Evolutionary conservation across 1,284 basidiomycete genomes (phyloP), one percentile per base, ranked within the genome.

Genomic region (Leccinum colubrinum): DNA sequence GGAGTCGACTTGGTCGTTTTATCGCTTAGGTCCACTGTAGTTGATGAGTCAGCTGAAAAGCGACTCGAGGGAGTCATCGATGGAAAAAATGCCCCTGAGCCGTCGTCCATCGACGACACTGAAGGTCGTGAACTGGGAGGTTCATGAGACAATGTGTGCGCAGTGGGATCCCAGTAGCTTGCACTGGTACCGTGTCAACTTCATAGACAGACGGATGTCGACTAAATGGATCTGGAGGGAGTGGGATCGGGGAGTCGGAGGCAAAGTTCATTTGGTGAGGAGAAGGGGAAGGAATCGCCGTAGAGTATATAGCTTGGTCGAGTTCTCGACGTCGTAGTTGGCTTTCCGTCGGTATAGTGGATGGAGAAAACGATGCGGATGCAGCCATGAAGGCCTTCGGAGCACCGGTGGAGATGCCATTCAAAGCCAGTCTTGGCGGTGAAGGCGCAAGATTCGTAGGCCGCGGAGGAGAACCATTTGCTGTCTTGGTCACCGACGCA

Each of bases 191-290:
- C 1, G 66, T 41, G 14, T 72, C 67, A 43, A 68, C 58, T 51
- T 81, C 79, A 37, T 78, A 71, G 14, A 79, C 72, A 0, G 86
- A 87, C 17, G 90, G 80, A 68, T 83, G 87, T 27, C 90, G 81
- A 17, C 87, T 86, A 70, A 92, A 92, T 35, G 90, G 90, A 75
- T 92, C 90, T 7, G 90, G 88, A 6, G 90, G 90, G 20, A 91
- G 77, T 35, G 90, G 90, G 61, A 92, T 87, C 48, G 72, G 59
- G 83, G 74, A 60, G 83, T 85, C 43, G 79, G 83, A 59, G 68
- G 53, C 62, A 50, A 61, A 66, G 64, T 48, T 63, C 41, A 48
- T 53, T 52, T 64, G 64, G 46, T 4, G 46, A 48, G 71, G 69
- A 50, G 71, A 68, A 62, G 72, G 65, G 51, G 70, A 67, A 56